Evolutionary conservation across 83 land plant species (phyloP), one percentile per base, ranked within the genome.

Genomic region (Diphasiastrum complanatum): DNA sequence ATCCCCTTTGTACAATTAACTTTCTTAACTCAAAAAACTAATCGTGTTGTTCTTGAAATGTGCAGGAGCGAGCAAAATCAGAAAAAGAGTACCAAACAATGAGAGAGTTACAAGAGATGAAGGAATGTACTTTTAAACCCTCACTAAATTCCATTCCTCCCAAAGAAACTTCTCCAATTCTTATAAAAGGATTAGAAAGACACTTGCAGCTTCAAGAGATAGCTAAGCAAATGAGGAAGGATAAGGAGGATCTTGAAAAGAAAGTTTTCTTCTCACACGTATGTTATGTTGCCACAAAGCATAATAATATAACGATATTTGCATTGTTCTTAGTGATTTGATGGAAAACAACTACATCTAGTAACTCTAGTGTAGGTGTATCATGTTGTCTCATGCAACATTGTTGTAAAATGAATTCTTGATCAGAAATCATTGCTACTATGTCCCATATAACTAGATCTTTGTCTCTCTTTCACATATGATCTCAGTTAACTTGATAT

Each of bases 71-170:
- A 58, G 64, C 78, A 11, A 62, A 53, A 34, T 33, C 3, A 25
- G n/a, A 47, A 10, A 60, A 75, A 49, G 63, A 63, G 43, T 37
- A 54, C 4, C 49, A 57, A 33, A 43, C 47, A 16, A 20, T 41
- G 36, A 68, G 41, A 47, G 78, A 75, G 48, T 27, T 75, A 16
- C 61, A 56, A 38, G 78, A 69, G 34, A 33, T 75, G 8, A 69
- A 74, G 55, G 78, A 75, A 51, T 75, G 78, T 46, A 75, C 78
- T 20, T 75, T 75, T 28, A 75, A 69, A 57, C 78, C 78, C 24
- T 16, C 31, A 38, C 68, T 75, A n/a, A 63, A 75, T 35, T 63
- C 45, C 27, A 4, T 41, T 33, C 73, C 64, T 16, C 74, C 73
- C 4, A 69, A 48, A 48, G 68, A 55, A 27, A 62, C 52, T 22